Evolutionary conservation across 2,329 filamentous ascomycete genomes (phyloP), one percentile per base, ranked within the genome.

Genomic region (Diaporthe longicolla): DNA sequence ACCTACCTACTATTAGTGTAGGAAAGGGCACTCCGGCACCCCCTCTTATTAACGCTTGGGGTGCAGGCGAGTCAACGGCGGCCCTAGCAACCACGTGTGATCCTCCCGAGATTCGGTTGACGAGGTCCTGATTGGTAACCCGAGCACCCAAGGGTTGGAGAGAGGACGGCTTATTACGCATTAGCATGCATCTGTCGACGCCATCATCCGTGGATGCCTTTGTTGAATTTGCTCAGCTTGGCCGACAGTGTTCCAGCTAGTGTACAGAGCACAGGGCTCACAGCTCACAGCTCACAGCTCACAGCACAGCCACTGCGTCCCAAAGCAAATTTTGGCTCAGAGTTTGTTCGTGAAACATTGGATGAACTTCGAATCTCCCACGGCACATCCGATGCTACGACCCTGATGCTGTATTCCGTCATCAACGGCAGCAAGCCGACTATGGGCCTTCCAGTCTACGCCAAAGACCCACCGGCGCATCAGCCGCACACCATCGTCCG

Each of bases 41-140:
- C n/a, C 0, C 17, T 37, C 35, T 37, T 11, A 21, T 13, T n/a
- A n/a, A 19, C 13, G 5, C 35, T 45, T 9, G 24, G 24, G 19
- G 10, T n/a, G 43, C 59, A 32, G 43, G 43, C 40, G 40, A 65
- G 40, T 48, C 59, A 45, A 65, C 19, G 7, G 19, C 32, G 6
- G 43, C 26, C 32, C 40, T 26, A 65, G 21, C 59, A 29, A 65
- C 59, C 40, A 65, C 40, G 40, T 59, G 59, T 63, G 10, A n/a
- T 9, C 4, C 26, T 35, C 19, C 26, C 24, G 3, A 21, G 26
- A 58, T 24, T 15, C n/a, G 19, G 19, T 58, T 58, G 15, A 26
- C 24, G 32, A 24, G 21, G 13, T 24, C 21, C 32, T 24, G 9
- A 6, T 26, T 13, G 29, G 29, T 35, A 45, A 15, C 10, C 13